These are phyloP conservation scores for Pseudophaeomoniella oleicola DNA, from an alignment of 2,329 filamentous ascomycete species.

Conservation along the genomic window DNA sequence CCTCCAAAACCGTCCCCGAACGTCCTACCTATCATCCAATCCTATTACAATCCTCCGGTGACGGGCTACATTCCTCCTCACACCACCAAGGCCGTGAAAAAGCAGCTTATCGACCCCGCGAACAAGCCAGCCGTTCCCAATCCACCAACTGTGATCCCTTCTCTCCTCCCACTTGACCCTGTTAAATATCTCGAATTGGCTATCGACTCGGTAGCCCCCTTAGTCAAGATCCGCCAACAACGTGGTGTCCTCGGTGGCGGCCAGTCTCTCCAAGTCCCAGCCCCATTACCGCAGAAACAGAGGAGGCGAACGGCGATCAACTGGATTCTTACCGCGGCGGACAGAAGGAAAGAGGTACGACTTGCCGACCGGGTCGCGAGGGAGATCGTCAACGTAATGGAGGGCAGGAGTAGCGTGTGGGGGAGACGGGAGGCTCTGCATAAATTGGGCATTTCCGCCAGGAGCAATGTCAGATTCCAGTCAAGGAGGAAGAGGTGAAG, in stretches of 20 bases:
- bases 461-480: conserved; percentile 50
- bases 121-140: neutral
- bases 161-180: conserved; percentile 76
- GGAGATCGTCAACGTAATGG: conserved; percentile 74
- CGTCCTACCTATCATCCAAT: conserved; percentile 26
- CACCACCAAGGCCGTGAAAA: neutral
- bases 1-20: conserved; percentile 60
- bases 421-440: conserved; percentile 65
- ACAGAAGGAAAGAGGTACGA: conserved; percentile 59
- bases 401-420: conserved; percentile 75
- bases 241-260: conserved; percentile 77
- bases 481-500: conserved; percentile 15
- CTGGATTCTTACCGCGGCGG: conserved; percentile 81
- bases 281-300: conserved; percentile 60
- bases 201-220: conserved; percentile 81
- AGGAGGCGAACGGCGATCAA: conserved; percentile 63
- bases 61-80: neutral
- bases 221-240: conserved; percentile 64
- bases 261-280: conserved; percentile 64
- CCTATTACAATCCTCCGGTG: conserved; percentile 1
- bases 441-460: conserved; percentile 61
- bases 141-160: conserved; percentile 55
- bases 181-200: conserved; percentile 78
- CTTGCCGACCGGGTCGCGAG: conserved; percentile 69
- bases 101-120: neutral